A percentile compares a stretch with the other conserved stretches of the same genome.
Conservation (phyloP, 805 yeast species). For the Sugiyamaella floridensis region DNA sequence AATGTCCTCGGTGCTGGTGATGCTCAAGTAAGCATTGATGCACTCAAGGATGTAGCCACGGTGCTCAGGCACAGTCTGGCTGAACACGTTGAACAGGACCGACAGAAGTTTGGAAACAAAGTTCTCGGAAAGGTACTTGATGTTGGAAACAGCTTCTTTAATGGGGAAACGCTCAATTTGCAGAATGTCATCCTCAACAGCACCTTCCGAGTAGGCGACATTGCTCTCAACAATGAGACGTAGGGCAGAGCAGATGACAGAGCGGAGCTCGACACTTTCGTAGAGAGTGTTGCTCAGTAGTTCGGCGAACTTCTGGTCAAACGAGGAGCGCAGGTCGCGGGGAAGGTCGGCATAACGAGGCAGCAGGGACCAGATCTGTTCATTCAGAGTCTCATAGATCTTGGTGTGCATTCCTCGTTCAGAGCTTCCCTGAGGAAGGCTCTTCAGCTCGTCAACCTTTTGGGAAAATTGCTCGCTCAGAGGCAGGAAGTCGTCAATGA, state of each 20-base stretch:
- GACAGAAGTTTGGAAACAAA: constrained; percentile 69
- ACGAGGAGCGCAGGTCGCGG: constrained; percentile 54
- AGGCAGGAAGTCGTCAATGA: constrained; percentile 60
- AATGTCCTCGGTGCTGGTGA: constrained; percentile 61
- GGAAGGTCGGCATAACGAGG: constrained; percentile 90
- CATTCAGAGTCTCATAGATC: constrained; percentile 76
- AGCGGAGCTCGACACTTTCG: constrained; percentile 66
- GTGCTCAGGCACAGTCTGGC: constrained; percentile 79
- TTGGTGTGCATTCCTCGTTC: constrained; percentile 63
- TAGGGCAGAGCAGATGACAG: constrained; percentile 75
- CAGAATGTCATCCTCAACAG: constrained; percentile 49
- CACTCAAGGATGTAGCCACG: constrained; percentile 83
- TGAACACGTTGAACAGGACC: constrained; percentile 84
- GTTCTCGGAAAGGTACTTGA: constrained; percentile 51
- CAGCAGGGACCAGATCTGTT: constrained; percentile 86
- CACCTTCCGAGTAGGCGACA: constrained; percentile 54
- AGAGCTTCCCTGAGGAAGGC: constrained; percentile 13
- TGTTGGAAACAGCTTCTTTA: constrained; percentile 45
- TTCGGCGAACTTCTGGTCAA: constrained; percentile 73
- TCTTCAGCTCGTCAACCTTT: constrained; percentile 20
- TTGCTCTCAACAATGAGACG: constrained; percentile 74
- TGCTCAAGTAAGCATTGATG: constrained; percentile 69
- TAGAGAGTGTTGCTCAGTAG: constrained; percentile 67
- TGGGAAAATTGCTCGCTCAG: constrained; percentile 31
- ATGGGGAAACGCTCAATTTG: constrained; percentile 57